Evolutionary conservation across 345 rosid species (phyloP), one percentile per base, ranked within the genome.

Genomic region (Nasturtium officinale): DNA sequence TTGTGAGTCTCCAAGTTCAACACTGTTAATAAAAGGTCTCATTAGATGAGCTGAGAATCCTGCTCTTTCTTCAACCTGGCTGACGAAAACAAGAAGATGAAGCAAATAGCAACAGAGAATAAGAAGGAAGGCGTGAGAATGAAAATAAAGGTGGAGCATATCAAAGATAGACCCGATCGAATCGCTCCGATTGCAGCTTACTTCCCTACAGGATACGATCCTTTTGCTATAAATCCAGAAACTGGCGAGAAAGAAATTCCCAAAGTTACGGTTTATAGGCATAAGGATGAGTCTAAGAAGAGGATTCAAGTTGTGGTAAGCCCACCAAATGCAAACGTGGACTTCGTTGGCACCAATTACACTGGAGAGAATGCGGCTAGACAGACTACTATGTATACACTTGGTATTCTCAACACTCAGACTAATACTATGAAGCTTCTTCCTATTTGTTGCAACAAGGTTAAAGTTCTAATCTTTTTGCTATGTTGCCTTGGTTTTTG

Each of bases 361-460:
- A 52, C 71, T 1, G 97, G 92, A 5, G 98, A 91, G 83, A 85
- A 90, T 29, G 73, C 77, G 2, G 76, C 90, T 29, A 77, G 83
- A 17, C 92, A 89, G 86, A 65, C 82, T 51, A 88, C 90, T 66
- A 79, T 79, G 28, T 85, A 86, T 66, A 81, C 87, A 0, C 83
- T 94, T 11, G 98, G 95, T 23, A 79, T 87, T 40, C 75, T 90
- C n/a, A 94, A 94, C 63, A 94, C 83, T 83, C 81, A 80, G 54
- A 72, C 82, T 16, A 78, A 76, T 68, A 85, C 85, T 9, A 76
- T 94, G 81, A 89, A 61, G 79, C 74, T 88, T 79, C 57, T 89
- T 65, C 96, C 98, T 2, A 72, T 94, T 79, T 96, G 92, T 76
- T 66, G 88, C 57, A 82, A 89, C 56, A 94, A 89, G 97, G 97